Conservation (phyloP, 2,329 filamentous ascomycete genomes). For the Scolecobasidium constrictum region DNA sequence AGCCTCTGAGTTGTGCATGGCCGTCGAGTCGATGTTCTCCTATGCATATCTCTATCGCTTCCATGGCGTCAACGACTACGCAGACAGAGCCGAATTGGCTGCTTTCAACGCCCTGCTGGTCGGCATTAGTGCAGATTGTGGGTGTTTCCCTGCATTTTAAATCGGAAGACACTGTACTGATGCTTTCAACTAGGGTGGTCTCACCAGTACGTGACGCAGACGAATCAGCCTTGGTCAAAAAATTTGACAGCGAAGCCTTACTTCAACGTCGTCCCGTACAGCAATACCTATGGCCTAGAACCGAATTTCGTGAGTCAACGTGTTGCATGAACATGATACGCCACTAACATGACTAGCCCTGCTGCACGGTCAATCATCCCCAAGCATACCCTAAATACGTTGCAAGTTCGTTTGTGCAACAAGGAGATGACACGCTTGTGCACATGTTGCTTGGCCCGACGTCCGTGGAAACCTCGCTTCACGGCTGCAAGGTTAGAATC, state of each 20-base stretch:
- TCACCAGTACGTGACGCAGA: slow-evolving; percentile 44
- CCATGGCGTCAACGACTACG: slow-evolving; percentile 35
- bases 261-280: slow-evolving; percentile 35
- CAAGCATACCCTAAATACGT: slow-evolving; percentile 48
- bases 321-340: not conserved
- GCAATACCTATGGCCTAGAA: slow-evolving; percentile 41
- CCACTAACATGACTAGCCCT: slow-evolving; percentile 23
- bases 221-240: slow-evolving; percentile 41
- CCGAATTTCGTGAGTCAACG: slow-evolving; percentile 29
- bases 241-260: slow-evolving; percentile 33
- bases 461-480: slow-evolving; percentile 27
- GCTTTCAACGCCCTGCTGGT: slow-evolving; percentile 47
- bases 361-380: slow-evolving; percentile 49
- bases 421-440: slow-evolving; percentile 33
- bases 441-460: slow-evolving; percentile 41
- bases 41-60: slow-evolving; percentile 40
- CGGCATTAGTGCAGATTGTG: slow-evolving; percentile 36
- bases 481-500: slow-evolving; percentile 28
- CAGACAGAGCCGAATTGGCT: slow-evolving; percentile 40
- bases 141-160: not conserved
- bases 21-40: slow-evolving; percentile 42
- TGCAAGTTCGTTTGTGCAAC: slow-evolving; percentile 34
- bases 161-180: not conserved
- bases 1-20: slow-evolving; percentile 40
- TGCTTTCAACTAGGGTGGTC: slow-evolving; percentile 33